Evolutionary conservation across 2,329 filamentous ascomycete species (phyloP).

Genomic region (Fusarium lyarnte): DNA sequence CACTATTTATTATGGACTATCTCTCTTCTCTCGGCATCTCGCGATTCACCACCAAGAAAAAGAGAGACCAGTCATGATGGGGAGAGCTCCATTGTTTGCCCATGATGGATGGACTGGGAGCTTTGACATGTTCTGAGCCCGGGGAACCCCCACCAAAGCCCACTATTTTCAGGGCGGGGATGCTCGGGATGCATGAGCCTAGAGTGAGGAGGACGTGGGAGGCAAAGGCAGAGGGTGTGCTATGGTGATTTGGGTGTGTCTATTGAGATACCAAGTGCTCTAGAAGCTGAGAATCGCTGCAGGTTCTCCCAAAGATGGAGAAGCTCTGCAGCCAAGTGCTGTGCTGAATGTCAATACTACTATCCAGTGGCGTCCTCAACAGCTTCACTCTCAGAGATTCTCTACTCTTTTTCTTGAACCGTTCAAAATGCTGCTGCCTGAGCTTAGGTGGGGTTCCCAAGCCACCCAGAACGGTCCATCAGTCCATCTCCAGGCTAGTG

Average conservation of each 20-base stretch:
- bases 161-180: constrained; percentile 35
- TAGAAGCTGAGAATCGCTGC: constrained; percentile 21
- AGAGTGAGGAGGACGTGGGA: constrained; percentile 6
- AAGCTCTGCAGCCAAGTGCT: background rate
- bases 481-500: constrained; percentile 20
- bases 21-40: background rate
- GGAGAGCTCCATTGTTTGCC: constrained; percentile 20
- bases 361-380: constrained; percentile 11
- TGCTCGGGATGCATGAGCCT: background rate
- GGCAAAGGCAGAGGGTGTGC: background rate
- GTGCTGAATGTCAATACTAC: background rate
- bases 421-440: constrained; percentile 38
- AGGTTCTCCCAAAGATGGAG: background rate
- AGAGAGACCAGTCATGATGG: constrained; percentile 29
- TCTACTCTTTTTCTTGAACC: background rate
- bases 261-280: constrained; percentile 14
- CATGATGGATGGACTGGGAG: constrained; percentile 26
- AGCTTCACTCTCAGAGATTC: background rate
- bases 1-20: constrained; percentile 20
- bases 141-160: constrained; percentile 33
- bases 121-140: constrained; percentile 12
- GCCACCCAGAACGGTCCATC: constrained; percentile 18
- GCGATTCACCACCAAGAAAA: background rate
- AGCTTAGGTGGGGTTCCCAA: constrained; percentile 14
- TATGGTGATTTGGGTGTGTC: background rate